Base-by-base conservation (phyloP, 495 filamentous ascomycete genomes). In the Penicillium pulvis region DNA sequence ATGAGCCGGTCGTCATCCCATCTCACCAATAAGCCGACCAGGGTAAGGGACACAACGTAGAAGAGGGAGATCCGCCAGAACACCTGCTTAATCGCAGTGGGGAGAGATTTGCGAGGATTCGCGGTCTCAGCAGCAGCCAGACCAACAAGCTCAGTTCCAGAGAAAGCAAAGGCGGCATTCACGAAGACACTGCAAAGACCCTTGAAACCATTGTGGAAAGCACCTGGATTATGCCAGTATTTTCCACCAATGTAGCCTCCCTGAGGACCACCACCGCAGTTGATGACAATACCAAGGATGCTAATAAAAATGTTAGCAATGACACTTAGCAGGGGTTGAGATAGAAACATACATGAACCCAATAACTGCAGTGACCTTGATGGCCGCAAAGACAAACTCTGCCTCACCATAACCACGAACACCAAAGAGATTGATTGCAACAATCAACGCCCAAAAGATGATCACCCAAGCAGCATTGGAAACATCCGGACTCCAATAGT, bases 11-110 rank as follows among this genome's bases (percentile, higher is more conserved):
- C 39, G 53, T 94, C 81, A 61, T 79, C 76, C 69, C 90, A 92
- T 0, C 86, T 87, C 6, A 96, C 89, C 6, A 92, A 76, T 2
- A 93, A 75, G 12, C 91, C 90, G 53, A 95, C 82, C 0, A 93
- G 68, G 20, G 81, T 83, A 3, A 93, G 80, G 4, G 88, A 87
- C 51, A 91, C 84, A 30, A 93, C 75, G 72, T 95, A 95, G 73
- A 95, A 93, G 42, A 97, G 81, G 16, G 85, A 85, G 71, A 97
- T 97, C 67, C 92, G 88, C 92, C 92, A 97, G 74, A 97, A 97
- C 36, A 97, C 92, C 72, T 97, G 92, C 71, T 95, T 95, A 65
- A 93, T 85, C 44, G 92, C 92, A 0, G 87, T 89, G 0, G 92
- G 92, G 6, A 97, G 82, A 14, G 89, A 89, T 66, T 93, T 95